Evolutionary conservation across 2,329 filamentous ascomycete genomes (phyloP).

Genomic region (Claviceps spartinae): DNA sequence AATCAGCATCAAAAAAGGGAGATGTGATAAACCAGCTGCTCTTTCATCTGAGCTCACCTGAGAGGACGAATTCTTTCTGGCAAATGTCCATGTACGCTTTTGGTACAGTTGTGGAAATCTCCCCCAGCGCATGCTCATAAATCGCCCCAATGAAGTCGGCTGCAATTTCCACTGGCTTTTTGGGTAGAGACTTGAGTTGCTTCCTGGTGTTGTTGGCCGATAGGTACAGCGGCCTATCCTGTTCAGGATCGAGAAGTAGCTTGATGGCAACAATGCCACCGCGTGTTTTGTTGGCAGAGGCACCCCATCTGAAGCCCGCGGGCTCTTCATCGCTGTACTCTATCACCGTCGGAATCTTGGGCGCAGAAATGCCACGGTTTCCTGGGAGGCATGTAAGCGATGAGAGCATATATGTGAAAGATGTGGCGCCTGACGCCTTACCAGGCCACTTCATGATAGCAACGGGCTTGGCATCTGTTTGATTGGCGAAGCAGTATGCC

Average conservation of each 20-base stretch:
- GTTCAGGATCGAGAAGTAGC: slow-evolving; percentile 8
- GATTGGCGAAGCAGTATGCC: too few relatives aligned
- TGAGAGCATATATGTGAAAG: slow-evolving; percentile 21
- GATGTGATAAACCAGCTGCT: slow-evolving; percentile 2
- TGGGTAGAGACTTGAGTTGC: slow-evolving; percentile 7
- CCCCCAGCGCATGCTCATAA: slow-evolving; percentile 21
- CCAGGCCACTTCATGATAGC: slow-evolving; percentile 9
- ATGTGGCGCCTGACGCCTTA: not conserved
- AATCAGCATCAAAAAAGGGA: not conserved
- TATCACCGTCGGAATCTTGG: slow-evolving; percentile 17
- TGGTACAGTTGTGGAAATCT: slow-evolving; percentile 17
- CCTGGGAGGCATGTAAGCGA: slow-evolving; percentile 25
- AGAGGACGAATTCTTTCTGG: slow-evolving; percentile 23
- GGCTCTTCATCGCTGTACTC: slow-evolving; percentile 21
- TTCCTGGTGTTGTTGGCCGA: not conserved
- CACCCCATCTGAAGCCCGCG: slow-evolving; percentile 22
- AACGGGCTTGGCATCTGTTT: too few relatives aligned
- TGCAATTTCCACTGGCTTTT: slow-evolving; percentile 7
- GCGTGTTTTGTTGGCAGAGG: not conserved
- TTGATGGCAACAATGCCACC: slow-evolving; percentile 10
- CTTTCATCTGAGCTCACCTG: slow-evolving; percentile 21
- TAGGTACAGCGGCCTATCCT: slow-evolving; percentile 7
- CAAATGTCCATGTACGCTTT: slow-evolving; percentile 8
- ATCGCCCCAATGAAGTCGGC: slow-evolving; percentile 6
- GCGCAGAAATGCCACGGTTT: slow-evolving; percentile 24